Conservation (phyloP, 2,329 filamentous ascomycete genomes). For the Aschersonia sp. region DNA sequence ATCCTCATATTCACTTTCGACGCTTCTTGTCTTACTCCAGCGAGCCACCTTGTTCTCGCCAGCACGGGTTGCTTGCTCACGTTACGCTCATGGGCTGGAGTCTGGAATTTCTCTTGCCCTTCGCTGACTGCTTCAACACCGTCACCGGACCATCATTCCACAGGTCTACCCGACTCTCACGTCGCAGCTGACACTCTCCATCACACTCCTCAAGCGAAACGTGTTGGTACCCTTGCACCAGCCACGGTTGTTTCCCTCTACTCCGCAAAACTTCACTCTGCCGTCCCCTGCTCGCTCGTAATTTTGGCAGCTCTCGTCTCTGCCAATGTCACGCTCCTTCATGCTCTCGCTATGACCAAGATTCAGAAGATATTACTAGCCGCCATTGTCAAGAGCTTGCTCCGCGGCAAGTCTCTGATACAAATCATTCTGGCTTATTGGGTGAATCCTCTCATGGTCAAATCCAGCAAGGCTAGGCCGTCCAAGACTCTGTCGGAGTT, state of each 20-base stretch:
- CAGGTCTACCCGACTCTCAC: too few relatives aligned
- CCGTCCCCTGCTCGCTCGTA: background rate
- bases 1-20: background rate
- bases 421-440: conserved; percentile 42
- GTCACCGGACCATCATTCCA: too few relatives aligned
- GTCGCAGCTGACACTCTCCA: too few relatives aligned
- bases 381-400: conserved; percentile 40
- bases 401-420: conserved; percentile 44
- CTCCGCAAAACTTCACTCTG: background rate
- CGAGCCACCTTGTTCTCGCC: too few relatives aligned
- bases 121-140: too few relatives aligned
- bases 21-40: too few relatives aligned
- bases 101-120: too few relatives aligned
- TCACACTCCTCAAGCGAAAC: too few relatives aligned
- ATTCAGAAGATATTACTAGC: conserved; percentile 39
- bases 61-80: too few relatives aligned
- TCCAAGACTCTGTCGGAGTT: conserved; percentile 31
- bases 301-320: conserved; percentile 3
- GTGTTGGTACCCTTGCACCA: too few relatives aligned
- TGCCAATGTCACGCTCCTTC: conserved; percentile 29
- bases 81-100: too few relatives aligned
- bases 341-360: conserved; percentile 42
- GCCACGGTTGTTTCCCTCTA: background rate
- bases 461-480: conserved; percentile 10
- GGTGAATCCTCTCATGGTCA: conserved; percentile 26